These are phyloP conservation scores for Chlamydomonas incerta DNA, from an alignment of 139 green algal genomes.

Conservation along the genomic window DNA sequence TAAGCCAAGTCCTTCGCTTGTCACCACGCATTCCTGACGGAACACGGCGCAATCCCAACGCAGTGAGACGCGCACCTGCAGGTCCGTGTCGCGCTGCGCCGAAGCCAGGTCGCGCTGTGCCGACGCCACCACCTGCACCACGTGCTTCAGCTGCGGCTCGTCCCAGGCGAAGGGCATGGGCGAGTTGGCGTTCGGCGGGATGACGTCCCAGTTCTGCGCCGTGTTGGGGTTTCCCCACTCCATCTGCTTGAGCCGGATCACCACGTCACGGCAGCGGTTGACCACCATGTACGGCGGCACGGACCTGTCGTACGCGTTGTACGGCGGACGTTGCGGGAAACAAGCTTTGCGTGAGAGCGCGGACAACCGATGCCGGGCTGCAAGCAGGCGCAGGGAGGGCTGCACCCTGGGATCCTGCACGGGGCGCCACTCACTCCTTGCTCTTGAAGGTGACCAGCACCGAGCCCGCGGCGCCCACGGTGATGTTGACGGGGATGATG, in stretches of 20 bases:
- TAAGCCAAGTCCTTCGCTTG: no score
- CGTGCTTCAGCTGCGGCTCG: constrained; percentile 63
- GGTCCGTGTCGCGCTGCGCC: no score
- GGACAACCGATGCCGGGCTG: no score
- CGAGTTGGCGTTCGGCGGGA: constrained; percentile 5
- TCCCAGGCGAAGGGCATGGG: constrained; percentile 90
- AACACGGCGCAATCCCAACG: no score
- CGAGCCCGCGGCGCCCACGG: constrained; percentile 75
- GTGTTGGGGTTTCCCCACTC: neutral
- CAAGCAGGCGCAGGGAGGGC: no score
- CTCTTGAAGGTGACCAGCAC: constrained; percentile 71
- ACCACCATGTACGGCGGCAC: constrained; percentile 83
- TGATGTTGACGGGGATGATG: constrained; percentile 90
- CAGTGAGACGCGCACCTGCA: no score
- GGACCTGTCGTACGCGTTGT: constrained; percentile 48
- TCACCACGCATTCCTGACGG: no score
- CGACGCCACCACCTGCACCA: constrained; percentile 7
- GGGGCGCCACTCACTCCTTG: constrained; percentile 56
- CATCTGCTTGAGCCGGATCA: constrained; percentile 74
- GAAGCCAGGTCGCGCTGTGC: neutral
- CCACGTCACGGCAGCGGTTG: constrained; percentile 82
- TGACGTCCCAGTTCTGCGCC: constrained; percentile 43
- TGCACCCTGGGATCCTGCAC: no score
- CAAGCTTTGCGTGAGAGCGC: no score
- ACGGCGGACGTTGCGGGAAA: no score